Evolutionary conservation across 257 asterid species (phyloP).

Genomic region (Nicotiana otophora): DNA sequence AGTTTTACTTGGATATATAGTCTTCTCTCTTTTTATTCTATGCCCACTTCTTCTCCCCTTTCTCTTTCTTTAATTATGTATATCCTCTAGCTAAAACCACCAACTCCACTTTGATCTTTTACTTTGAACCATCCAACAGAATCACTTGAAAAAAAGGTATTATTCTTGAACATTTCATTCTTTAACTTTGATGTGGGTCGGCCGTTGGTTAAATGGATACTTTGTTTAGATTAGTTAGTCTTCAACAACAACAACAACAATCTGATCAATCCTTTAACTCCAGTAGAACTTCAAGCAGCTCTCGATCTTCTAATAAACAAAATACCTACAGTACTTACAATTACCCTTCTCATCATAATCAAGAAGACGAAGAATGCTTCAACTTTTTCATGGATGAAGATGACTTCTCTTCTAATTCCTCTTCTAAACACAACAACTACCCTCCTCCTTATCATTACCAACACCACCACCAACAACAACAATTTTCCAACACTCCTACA

Average conservation of each 20-base stretch:
- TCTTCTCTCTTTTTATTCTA: background rate
- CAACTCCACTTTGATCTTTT: conserved; percentile 35
- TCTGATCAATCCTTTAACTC: conserved; percentile 74
- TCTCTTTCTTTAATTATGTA: conserved; percentile 22
- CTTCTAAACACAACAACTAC: conserved; percentile 50
- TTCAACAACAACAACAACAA: conserved; percentile 33
- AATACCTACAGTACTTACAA: conserved; percentile 27
- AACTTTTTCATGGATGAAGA: conserved; percentile 94
- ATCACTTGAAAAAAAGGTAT: conserved; percentile 9
- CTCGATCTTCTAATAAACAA: conserved; percentile 52
- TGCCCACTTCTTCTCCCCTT: conserved; percentile 1
- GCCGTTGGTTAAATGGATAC: conserved; percentile 76
- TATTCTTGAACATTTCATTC: conserved; percentile 7
- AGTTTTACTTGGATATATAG: background rate
- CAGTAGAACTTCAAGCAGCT: conserved; percentile 73
- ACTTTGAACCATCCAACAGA: conserved; percentile 22
- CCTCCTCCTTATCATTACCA: conserved; percentile 14
- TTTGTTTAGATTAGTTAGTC: conserved; percentile 81
- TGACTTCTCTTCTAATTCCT: conserved; percentile 72
- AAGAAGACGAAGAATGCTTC: conserved; percentile 89
- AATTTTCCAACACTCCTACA: conserved; percentile 33
- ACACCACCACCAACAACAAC: conserved; percentile 14
- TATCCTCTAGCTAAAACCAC: conserved; percentile 11
- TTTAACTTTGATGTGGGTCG: conserved; percentile 44
- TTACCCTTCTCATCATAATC: conserved; percentile 18